Percentiles rank a stretch among this genome's conserved stretches.
Conservation (phyloP, 208 protist species). For the Balamuthia mandrillaris region DNA sequence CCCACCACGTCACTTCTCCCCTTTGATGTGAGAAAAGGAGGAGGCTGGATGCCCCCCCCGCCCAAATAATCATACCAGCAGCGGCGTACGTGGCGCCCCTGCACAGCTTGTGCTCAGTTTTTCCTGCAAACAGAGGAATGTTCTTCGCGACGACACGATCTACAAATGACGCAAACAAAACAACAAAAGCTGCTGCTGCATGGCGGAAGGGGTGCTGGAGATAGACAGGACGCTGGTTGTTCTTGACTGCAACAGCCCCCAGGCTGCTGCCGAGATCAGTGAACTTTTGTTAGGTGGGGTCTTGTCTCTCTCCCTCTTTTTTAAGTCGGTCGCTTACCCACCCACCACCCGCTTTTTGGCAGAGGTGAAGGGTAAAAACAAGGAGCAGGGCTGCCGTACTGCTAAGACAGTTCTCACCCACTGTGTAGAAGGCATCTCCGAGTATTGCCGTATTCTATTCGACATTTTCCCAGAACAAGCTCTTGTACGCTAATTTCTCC, state of each 20-base stretch:
- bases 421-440: conserved; percentile 20
- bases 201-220: not conserved
- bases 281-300: not conserved
- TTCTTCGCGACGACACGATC: no score
- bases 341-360: not conserved
- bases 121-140: no score
- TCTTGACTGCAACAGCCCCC: not conserved
- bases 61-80: no score
- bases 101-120: no score
- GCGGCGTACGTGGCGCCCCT: no score
- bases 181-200: no score
- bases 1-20: no score
- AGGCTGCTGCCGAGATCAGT: not conserved
- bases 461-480: conserved; percentile 13
- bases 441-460: conserved; percentile 20
- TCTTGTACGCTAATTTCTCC: not conserved
- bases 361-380: not conserved
- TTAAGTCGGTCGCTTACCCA: not conserved
- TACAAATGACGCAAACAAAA: no score
- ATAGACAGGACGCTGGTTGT: not conserved
- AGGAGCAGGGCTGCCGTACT: not conserved
- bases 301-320: not conserved
- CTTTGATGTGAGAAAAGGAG: no score
- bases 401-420: not conserved
- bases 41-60: no score